Evolutionary conservation across 306 rosid genomes (phyloP).

Genomic region (Sicyos edulis): DNA sequence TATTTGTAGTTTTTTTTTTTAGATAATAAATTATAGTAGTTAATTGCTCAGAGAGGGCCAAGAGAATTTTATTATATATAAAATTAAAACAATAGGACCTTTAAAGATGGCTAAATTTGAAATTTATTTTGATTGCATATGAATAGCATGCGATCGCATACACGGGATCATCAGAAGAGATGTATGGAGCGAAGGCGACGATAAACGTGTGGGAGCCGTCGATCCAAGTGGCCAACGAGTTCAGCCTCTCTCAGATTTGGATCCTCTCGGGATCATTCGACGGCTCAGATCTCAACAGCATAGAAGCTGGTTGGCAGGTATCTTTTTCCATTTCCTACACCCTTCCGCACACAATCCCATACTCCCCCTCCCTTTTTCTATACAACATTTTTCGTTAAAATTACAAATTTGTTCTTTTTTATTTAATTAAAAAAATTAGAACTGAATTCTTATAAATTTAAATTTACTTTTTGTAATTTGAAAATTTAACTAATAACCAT

Average conservation of each 20-base stretch:
- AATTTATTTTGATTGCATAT: neutral
- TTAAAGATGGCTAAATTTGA: no score
- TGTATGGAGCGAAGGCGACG: conserved; percentile 84
- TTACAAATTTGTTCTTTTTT: neutral
- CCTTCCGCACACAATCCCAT: conserved; percentile 16
- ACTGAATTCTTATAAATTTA: no score
- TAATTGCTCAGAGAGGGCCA: no score
- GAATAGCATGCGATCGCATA: conserved; percentile 80
- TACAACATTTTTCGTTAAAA: no score
- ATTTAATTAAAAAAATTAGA: no score
- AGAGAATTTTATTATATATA: no score
- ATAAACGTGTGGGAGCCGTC: conserved; percentile 91
- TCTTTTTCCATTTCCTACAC: conserved; percentile 28
- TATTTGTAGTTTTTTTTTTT: no score
- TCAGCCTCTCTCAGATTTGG: conserved; percentile 90
- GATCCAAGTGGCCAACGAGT: conserved; percentile 66
- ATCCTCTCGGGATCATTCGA: conserved; percentile 83
- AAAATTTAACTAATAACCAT: no score
- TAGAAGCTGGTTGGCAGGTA: conserved; percentile 99
- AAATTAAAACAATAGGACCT: no score
- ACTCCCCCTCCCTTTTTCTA: neutral
- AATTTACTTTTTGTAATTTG: no score
- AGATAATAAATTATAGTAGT: no score
- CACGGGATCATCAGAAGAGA: conserved; percentile 51
- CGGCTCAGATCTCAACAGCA: conserved; percentile 95